These are phyloP conservation scores for Rhizophagus sp. DNA, from an alignment of 192 early-diverging fungal species.

Conservation along the genomic window DNA sequence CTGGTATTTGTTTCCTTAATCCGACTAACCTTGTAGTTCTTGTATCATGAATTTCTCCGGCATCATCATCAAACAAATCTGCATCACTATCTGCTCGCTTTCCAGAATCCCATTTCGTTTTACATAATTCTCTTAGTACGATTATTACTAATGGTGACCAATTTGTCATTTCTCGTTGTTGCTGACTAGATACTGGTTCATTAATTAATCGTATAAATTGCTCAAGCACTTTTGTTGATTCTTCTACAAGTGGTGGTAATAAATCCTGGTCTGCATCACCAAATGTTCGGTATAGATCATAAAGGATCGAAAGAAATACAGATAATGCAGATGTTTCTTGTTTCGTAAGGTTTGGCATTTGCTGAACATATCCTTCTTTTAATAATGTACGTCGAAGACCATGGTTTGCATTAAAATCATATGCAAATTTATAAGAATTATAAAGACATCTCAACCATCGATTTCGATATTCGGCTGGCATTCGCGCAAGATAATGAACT, in stretches of 20 bases:
- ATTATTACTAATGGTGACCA: conserved; percentile 48
- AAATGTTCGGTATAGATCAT: conserved; percentile 64
- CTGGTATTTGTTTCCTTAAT: conserved; percentile 42
- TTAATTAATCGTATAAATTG: conserved; percentile 42
- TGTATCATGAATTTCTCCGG: not conserved
- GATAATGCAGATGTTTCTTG: conserved; percentile 82
- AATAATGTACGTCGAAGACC: conserved; percentile 78
- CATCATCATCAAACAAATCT: conserved; percentile 18
- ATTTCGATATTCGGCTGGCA: conserved; percentile 49
- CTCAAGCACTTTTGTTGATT: conserved; percentile 45
- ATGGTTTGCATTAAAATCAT: conserved; percentile 78
- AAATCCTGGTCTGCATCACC: conserved; percentile 47
- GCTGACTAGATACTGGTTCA: conserved; percentile 39
- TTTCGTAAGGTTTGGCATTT: conserved; percentile 90
- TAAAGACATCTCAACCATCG: conserved; percentile 78
- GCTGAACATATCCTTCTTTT: conserved; percentile 82
- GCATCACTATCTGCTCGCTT: not conserved
- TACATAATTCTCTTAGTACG: conserved; percentile 43
- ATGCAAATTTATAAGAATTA: conserved; percentile 78
- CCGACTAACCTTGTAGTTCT: conserved; percentile 26
- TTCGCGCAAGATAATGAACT: conserved; percentile 41
- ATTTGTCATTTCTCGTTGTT: conserved; percentile 46
- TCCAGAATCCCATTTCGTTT: conserved; percentile 32
- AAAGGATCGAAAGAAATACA: conserved; percentile 69
- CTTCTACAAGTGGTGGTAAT: conserved; percentile 42